Conservation (phyloP, 257 asterid genomes). For the Marsdenia floribunda region DNA sequence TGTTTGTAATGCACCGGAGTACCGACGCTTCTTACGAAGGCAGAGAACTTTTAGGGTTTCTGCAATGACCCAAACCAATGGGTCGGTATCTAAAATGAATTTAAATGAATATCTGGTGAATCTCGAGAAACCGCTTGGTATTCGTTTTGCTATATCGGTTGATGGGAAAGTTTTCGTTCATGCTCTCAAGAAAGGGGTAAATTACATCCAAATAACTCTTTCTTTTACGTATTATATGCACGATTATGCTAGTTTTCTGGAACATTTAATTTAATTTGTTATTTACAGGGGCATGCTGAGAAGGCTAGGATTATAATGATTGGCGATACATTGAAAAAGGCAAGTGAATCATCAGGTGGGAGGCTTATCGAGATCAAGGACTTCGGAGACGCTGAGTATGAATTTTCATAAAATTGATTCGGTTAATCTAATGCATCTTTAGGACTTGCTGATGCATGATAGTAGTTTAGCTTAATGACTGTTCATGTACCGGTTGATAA, state of each 20-base stretch:
- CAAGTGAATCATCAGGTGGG: slow-evolving; percentile 56
- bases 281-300: slow-evolving; percentile 85
- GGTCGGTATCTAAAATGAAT: slow-evolving; percentile 58
- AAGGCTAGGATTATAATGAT: slow-evolving; percentile 88
- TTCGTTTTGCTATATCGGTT: slow-evolving; percentile 73
- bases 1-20: slow-evolving; percentile 8
- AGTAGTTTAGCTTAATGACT: not conserved
- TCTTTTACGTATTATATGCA: not conserved
- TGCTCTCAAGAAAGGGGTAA: slow-evolving; percentile 91
- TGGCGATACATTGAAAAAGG: slow-evolving; percentile 87
- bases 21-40: slow-evolving; percentile 7
- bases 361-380: slow-evolving; percentile 68
- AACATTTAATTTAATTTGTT: not conserved
- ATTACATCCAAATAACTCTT: not conserved
- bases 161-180: slow-evolving; percentile 85
- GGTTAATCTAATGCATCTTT: not conserved
- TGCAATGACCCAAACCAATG: slow-evolving; percentile 30
- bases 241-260: not conserved
- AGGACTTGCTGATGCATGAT: not conserved
- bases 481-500: not conserved
- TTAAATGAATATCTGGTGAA: slow-evolving; percentile 84
- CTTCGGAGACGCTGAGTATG: slow-evolving; percentile 76
- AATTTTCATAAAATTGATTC: not conserved
- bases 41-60: slow-evolving; percentile 27
- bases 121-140: slow-evolving; percentile 84